These are phyloP conservation scores for Saccharum officinarum DNA, from an alignment of 176 grass and related monocot species.

Conservation along the genomic window DNA sequence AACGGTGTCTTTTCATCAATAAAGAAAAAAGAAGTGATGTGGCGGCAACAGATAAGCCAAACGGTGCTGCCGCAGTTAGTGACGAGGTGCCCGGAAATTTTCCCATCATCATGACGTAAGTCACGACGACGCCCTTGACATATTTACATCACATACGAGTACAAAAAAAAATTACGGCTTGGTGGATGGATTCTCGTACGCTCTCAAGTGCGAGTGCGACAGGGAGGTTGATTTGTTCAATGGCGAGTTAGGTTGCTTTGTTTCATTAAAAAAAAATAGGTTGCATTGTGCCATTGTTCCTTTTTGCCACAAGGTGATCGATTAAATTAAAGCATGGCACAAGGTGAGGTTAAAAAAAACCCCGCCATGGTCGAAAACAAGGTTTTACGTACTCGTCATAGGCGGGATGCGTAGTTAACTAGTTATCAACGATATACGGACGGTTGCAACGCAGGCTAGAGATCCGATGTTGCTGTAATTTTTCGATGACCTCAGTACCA, in stretches of 20 bases:
- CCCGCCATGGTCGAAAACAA: background rate
- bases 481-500: background rate
- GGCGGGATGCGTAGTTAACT: background rate
- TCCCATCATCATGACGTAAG: no score
- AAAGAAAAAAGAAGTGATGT: background rate
- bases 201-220: background rate
- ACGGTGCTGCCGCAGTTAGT: background rate
- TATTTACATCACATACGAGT: no score
- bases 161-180: no score
- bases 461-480: background rate
- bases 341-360: background rate
- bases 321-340: background rate
- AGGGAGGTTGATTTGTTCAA: background rate
- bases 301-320: background rate
- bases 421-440: background rate
- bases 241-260: background rate
- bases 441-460: background rate
- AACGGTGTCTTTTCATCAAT: background rate
- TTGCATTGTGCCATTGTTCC: background rate
- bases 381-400: background rate
- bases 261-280: no score
- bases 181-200: background rate
- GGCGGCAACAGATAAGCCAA: constrained; percentile 5
- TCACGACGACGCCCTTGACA: no score
- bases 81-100: background rate